A percentile compares a stretch with the other conserved stretches of the same genome.
Evolutionary conservation across 805 yeast species (phyloP).

Genomic region (Hanseniaspora meyeri): DNA sequence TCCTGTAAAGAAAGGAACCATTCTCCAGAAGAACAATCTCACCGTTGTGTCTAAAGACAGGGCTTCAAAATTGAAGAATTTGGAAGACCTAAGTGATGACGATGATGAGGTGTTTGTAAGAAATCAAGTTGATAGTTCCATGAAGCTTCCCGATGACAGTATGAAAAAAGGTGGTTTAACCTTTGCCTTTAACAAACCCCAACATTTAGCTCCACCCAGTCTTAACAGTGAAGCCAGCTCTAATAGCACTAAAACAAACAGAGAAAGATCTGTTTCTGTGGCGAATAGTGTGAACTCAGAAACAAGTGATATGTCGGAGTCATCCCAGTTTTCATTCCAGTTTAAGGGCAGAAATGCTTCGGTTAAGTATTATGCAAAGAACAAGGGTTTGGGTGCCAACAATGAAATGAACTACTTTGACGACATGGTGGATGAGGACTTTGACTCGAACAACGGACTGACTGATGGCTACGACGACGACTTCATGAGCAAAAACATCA

Average conservation of each 20-base stretch:
- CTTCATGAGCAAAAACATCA: constrained; percentile 24
- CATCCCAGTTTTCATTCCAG: constrained; percentile 40
- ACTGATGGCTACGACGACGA: constrained; percentile 31
- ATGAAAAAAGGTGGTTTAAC: neutral
- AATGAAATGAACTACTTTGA: constrained; percentile 26
- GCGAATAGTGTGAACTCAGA: constrained; percentile 4
- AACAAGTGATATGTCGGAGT: constrained; percentile 11
- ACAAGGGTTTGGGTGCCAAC: neutral
- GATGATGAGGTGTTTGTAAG: neutral
- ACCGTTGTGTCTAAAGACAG: neutral
- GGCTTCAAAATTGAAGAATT: neutral
- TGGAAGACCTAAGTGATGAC: neutral
- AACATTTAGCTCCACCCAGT: neutral
- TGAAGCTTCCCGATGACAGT: neutral
- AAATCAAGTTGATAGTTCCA: neutral
- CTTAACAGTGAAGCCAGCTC: neutral
- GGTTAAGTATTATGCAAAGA: constrained; percentile 36
- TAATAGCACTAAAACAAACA: neutral
- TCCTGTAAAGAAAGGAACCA: neutral
- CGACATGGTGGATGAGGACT: constrained; percentile 28
- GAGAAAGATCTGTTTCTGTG: constrained; percentile 1
- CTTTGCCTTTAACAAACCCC: neutral
- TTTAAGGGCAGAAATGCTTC: constrained; percentile 38
- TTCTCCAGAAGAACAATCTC: neutral
- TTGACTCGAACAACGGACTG: neutral